Conservation (phyloP, 257 asterid species). For the Galeopsis tetrahit region DNA sequence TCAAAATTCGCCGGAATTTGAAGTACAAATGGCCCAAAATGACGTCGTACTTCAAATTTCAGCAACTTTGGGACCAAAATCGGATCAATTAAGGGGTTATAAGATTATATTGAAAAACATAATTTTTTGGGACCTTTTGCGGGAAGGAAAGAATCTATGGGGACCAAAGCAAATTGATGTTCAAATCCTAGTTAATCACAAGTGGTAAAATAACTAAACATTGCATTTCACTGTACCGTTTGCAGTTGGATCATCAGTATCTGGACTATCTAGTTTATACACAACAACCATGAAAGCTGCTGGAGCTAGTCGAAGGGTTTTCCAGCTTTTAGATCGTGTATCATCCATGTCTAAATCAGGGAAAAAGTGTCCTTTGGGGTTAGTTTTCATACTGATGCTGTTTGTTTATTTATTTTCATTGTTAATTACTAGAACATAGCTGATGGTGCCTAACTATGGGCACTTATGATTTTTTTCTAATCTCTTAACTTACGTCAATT, state of each 20-base stretch:
- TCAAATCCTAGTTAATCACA: conserved; percentile 22
- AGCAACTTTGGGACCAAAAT: too few species aligned
- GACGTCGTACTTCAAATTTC: too few species aligned
- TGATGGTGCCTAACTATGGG: conserved; percentile 1
- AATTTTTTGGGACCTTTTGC: too few species aligned
- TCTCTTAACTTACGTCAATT: too few species aligned
- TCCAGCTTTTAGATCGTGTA: conserved; percentile 75
- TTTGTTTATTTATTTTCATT: conserved; percentile 4
- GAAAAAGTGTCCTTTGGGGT: conserved; percentile 76
- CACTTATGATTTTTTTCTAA: too few species aligned
- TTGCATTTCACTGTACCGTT: conserved; percentile 31
- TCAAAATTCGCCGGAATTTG: too few species aligned
- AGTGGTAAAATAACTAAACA: conserved; percentile 14
- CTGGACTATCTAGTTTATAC: conserved; percentile 71
- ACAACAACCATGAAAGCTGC: conserved; percentile 90
- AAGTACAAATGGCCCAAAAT: too few species aligned
- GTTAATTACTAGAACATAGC: not conserved
- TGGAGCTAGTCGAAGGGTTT: conserved; percentile 92
- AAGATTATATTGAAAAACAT: too few species aligned
- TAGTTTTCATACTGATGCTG: conserved; percentile 32
- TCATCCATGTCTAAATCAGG: conserved; percentile 78
- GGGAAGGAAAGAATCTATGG: too few species aligned
- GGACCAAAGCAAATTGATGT: too few species aligned
- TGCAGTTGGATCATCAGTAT: conserved; percentile 82
- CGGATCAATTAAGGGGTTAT: too few species aligned